Evolutionary conservation across 2,329 filamentous ascomycete species (phyloP).

Genomic region (Botryotinia globosa): DNA sequence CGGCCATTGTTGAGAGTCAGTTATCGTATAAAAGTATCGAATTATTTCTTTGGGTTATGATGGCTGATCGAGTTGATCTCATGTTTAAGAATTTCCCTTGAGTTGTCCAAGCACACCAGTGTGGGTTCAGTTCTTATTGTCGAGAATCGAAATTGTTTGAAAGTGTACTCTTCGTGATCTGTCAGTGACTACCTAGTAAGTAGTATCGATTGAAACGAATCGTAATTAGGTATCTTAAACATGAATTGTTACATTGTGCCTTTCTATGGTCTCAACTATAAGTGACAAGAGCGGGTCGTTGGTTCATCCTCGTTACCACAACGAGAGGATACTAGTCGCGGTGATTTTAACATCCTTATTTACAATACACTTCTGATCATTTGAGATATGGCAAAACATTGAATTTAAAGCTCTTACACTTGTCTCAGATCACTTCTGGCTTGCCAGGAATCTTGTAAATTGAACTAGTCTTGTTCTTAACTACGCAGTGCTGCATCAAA

Average conservation of each 20-base stretch:
- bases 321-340: too few species aligned
- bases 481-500: not conserved
- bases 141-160: too few species aligned
- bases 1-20: not conserved
- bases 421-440: not conserved
- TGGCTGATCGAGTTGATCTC: not conserved
- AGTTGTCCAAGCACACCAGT: too few species aligned
- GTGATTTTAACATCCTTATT: not conserved
- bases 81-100: too few species aligned
- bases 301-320: not conserved
- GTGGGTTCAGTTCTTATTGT: too few species aligned
- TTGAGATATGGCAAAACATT: not conserved
- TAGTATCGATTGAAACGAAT: too few species aligned
- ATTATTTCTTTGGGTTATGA: not conserved
- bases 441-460: not conserved
- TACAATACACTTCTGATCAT: not conserved
- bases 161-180: too few species aligned
- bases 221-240: too few species aligned
- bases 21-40: not conserved
- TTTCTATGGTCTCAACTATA: too few species aligned
- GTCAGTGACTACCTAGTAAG: too few species aligned
- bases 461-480: not conserved
- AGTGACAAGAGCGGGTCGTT: too few species aligned
- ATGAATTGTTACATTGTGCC: too few species aligned
- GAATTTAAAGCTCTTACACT: not conserved